Conservation (phyloP, 2,329 filamentous ascomycete species). For the Pyricularia sp. region DNA sequence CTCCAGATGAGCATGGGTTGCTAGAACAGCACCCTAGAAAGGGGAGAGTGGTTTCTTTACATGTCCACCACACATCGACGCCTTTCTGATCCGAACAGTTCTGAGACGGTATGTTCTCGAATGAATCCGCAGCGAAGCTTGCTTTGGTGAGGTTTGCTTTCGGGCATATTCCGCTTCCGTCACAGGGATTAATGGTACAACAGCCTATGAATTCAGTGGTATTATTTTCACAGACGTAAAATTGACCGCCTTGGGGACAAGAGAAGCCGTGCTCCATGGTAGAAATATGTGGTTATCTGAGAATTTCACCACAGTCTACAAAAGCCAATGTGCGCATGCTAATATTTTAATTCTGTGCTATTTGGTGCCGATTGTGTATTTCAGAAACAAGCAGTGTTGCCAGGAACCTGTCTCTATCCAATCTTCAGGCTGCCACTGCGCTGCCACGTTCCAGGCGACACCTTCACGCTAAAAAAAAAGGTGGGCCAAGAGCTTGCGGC, state of each 20-base stretch:
- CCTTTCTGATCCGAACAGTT: slow-evolving; percentile 17
- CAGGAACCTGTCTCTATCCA: too few relatives aligned
- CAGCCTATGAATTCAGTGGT: slow-evolving; percentile 28
- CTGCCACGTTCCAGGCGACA: too few relatives aligned
- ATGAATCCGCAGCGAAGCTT: slow-evolving; percentile 18
- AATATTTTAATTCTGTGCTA: too few relatives aligned
- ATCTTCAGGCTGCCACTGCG: too few relatives aligned
- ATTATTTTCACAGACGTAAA: slow-evolving; percentile 26
- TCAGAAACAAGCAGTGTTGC: too few relatives aligned
- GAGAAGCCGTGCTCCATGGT: neutral
- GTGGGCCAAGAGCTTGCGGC: too few relatives aligned
- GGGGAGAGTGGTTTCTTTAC: slow-evolving; percentile 16
- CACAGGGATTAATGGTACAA: slow-evolving; percentile 20
- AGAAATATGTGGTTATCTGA: too few relatives aligned
- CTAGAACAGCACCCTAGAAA: slow-evolving; percentile 29
- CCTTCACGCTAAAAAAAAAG: too few relatives aligned
- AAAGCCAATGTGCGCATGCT: too few relatives aligned
- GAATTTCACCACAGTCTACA: too few relatives aligned
- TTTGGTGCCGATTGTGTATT: too few relatives aligned
- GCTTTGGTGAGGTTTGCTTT: slow-evolving; percentile 15
- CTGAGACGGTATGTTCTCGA: slow-evolving; percentile 20
- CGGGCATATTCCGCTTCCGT: slow-evolving; percentile 22
- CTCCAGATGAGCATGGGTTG: slow-evolving; percentile 19
- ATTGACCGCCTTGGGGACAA: slow-evolving; percentile 21
- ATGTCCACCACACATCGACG: slow-evolving; percentile 23